Base-by-base conservation (phyloP, 805 yeast genomes). In the Kuraishia ogatae region DNA sequence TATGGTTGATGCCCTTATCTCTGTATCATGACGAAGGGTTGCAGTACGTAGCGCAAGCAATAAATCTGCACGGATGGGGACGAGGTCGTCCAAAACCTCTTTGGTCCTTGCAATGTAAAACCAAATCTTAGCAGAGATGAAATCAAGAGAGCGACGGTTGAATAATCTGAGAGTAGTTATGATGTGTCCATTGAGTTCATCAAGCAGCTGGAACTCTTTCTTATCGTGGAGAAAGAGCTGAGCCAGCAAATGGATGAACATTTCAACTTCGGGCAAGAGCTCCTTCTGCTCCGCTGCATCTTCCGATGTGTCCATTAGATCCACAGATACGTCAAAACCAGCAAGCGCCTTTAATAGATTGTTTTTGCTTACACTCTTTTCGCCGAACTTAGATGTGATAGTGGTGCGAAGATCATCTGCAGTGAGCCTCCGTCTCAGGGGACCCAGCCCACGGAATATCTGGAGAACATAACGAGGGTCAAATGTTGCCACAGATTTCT, bases 121-220 rank as follows among this genome's bases (percentile, higher is more conserved):
- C 98, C 98, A 94, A 58, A 88, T 78, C 69, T 92, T 93, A 17
- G 98, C 94, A 60, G 83, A 83, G 56, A 94, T 79, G 63, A 88
- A 83, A 71, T 94, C 98, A 60, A 93, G 74, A 3, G 96, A 81
- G 60, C 98, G 81, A 60, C 87, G 82, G 71, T 90, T 90, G 72
- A 86, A 86, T 15, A 76, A 69, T 56, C 80, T 78, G 66, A 90
- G 77, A 54, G 83, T 73, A 15, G 72, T 66, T 55, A 86, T 73
- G 49, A 82, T 75, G 53, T 73, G 71, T 11, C 64, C 69, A 63
- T 85, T 85, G 66, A 89, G 81, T 11, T 68, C 63, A 55, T 81
- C 79, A 57, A 84, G 73, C 57, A 75, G 71, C 21, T 67, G 69
- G 57, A 81, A 69, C 56, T 80, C 76, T 17, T 77, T 74, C 17